These are phyloP conservation scores for Aeschynomene evenia DNA, from an alignment of 306 rosid species.

Conservation along the genomic window DNA sequence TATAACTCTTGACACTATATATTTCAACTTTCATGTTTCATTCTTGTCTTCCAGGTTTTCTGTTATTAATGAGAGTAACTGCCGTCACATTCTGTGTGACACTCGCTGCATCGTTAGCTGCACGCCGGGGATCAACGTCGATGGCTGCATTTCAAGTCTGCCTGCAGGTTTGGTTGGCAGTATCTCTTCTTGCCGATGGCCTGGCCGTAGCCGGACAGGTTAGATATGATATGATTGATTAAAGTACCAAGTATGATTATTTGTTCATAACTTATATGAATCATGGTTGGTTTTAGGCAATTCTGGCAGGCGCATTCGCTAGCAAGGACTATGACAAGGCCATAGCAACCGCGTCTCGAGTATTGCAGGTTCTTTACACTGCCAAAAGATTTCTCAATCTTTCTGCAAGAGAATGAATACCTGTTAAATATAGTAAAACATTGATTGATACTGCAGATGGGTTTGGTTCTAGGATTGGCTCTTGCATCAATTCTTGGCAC, in stretches of 20 bases:
- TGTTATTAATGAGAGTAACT: constrained; percentile 67
- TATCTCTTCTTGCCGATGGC: constrained; percentile 85
- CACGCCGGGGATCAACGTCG: constrained; percentile 65
- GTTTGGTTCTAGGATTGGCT: constrained; percentile 62
- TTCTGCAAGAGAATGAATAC: not conserved
- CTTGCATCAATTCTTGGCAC: constrained; percentile 62
- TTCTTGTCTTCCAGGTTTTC: constrained; percentile 53
- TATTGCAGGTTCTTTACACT: constrained; percentile 51
- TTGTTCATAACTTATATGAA: not conserved
- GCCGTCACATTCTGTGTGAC: constrained; percentile 94
- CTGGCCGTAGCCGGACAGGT: constrained; percentile 92
- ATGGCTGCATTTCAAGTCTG: constrained; percentile 96
- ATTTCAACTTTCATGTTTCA: constrained; percentile 15
- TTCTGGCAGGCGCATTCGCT: constrained; percentile 84
- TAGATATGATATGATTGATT: not conserved
- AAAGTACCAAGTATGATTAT: no score
- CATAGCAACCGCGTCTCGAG: constrained; percentile 59
- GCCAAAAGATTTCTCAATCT: not conserved
- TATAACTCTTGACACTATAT: constrained; percentile 26
- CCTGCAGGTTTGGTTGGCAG: constrained; percentile 84
- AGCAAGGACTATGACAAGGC: constrained; percentile 65
- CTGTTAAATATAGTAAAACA: constrained; percentile 1
- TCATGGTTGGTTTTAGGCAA: constrained; percentile 48
- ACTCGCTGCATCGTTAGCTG: constrained; percentile 73
- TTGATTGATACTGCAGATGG: constrained; percentile 52